Evolutionary conservation across 805 yeast genomes (phyloP).

Genomic region (Metschnikowia shivogae): DNA sequence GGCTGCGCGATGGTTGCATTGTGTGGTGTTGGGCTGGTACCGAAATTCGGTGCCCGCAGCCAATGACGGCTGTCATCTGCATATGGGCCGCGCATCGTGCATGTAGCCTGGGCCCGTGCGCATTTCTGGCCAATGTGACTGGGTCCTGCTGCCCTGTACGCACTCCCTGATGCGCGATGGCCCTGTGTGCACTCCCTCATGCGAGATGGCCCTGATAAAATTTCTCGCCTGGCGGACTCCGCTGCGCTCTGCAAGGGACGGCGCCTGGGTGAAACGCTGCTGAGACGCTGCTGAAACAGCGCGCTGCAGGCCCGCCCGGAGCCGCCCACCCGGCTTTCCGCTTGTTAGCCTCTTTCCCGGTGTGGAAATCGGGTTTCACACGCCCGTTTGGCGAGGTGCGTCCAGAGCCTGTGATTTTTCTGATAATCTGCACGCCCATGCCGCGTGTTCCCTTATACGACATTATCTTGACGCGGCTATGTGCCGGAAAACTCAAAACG

Average conservation of each 20-base stretch:
- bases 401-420: slow-evolving; percentile 4
- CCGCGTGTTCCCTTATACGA: not conserved
- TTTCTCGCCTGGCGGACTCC: not conserved
- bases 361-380: no score
- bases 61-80: slow-evolving; percentile 12
- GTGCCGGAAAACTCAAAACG: no score
- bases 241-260: not conserved
- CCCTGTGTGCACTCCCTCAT: not conserved
- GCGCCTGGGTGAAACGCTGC: no score
- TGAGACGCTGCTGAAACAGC: no score
- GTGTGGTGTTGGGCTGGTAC: not conserved
- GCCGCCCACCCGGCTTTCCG: no score
- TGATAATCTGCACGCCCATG: slow-evolving; percentile 2
- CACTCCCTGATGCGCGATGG: slow-evolving; percentile 1
- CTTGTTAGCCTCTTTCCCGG: no score
- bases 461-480: slow-evolving; percentile 1
- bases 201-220: slow-evolving; percentile 4
- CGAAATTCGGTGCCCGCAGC: slow-evolving; percentile 15
- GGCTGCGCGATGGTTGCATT: not conserved
- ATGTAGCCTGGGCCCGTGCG: not conserved
- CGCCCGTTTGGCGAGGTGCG: not conserved
- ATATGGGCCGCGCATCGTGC: not conserved
- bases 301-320: no score
- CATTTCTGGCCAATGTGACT: not conserved
- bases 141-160: not conserved